phyloP scores from a whole-genome alignment of 2,329 filamentous ascomycete genomes.

The Fusarium sp. region DNA sequence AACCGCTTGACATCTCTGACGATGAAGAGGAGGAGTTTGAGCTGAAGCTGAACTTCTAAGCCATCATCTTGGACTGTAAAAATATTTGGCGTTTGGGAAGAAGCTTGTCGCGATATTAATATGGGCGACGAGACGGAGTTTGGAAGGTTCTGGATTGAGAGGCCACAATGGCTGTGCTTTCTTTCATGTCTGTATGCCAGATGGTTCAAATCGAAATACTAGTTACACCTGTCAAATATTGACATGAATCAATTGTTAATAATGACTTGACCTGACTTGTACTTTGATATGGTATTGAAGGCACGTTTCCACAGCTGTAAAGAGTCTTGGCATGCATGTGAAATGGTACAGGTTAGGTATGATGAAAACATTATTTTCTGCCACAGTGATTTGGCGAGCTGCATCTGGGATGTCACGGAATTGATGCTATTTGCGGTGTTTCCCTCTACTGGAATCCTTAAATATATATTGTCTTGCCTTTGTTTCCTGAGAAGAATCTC shows the following conservation, averaged over 20 bases:
- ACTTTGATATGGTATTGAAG: not conserved
- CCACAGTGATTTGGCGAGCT: not conserved
- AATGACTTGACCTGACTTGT: not conserved
- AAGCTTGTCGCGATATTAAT: not conserved
- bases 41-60: slow-evolving; percentile 54
- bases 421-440: not conserved
- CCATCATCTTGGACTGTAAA: slow-evolving; percentile 15
- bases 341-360: slow-evolving; percentile 1
- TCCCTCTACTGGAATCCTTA: not conserved
- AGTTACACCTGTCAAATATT: not conserved
- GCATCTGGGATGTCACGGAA: not conserved
- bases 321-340: not conserved
- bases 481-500: not conserved
- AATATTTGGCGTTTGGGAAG: slow-evolving; percentile 29
- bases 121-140: slow-evolving; percentile 22
- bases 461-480: not conserved
- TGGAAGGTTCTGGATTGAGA: not conserved
- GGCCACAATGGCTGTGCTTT: not conserved
- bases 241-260: not conserved
- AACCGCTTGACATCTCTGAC: slow-evolving; percentile 41
- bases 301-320: not conserved
- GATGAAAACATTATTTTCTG: not conserved
- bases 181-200: not conserved
- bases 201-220: not conserved
- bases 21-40: slow-evolving; percentile 65